Base-by-base conservation (phyloP, 2,329 filamentous ascomycete genomes). In the Aspergillus unguis region DNA sequence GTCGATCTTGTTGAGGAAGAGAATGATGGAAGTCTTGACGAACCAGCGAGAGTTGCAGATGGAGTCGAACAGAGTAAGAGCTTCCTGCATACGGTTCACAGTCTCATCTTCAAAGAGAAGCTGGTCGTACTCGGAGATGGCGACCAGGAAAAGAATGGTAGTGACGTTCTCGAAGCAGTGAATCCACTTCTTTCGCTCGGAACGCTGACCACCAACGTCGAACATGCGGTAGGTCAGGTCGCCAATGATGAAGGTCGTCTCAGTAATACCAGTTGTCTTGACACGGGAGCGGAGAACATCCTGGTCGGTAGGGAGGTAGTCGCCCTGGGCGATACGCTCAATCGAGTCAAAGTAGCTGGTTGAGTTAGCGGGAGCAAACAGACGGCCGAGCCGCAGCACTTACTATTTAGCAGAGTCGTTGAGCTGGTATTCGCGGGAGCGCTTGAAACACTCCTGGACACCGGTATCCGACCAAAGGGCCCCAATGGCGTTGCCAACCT, bases 91-190 rank as follows among this genome's bases (percentile, higher is more conserved):
- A 73, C 85, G 82, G 75, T 87, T 87, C 70, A 94, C 89, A 0
- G 89, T 96, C 80, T 96, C 92, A 69, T 96, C 92, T 72, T 96
- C 92, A 72, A 96, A 96, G 42, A 96, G 82, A 57, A 96, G 80
- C 77, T 96, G 92, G 71, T 96, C 92, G 79, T 96, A 96, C 75
- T 96, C 92, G 62, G 91, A 96, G 64, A 96, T 96, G 74, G 92
- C 92, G 62, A 96, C 92, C 51, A 96, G 78, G 85, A 96, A 96
- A 36, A 96, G 87, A 64, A 96, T 95, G 7, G 92, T 95, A 6
- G 91, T 96, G 67, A 96, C 92, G 66, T 96, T 96, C 79, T 96
- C 92, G 75, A 96, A 96, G 78, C 92, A 96, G 79, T 96, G 92
- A 65, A 96, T 96, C 92, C 92, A 96, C 84, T 96, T 96, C 87